Percentiles rank a stretch among this genome's conserved stretches.
Evolutionary conservation across 1,139 yeast genomes (phyloP).

Genomic region (Kurtzmaniella quercitrusa): DNA sequence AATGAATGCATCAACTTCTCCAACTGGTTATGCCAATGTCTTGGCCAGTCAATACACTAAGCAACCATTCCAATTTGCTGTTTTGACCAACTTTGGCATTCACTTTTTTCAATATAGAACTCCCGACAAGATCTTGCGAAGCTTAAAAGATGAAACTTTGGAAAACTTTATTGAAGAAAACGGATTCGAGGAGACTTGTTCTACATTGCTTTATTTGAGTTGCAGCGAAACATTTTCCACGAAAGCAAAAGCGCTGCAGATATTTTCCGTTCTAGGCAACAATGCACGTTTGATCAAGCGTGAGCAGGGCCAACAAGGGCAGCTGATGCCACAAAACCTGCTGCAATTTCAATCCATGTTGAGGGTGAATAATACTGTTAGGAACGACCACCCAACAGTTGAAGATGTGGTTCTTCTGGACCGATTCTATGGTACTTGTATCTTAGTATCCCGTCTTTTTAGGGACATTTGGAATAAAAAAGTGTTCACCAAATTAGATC

Average conservation of each 20-base stretch:
- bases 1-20: slow-evolving; percentile 67
- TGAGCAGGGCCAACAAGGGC: slow-evolving; percentile 11
- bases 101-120: slow-evolving; percentile 73
- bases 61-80: slow-evolving; percentile 65
- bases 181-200: slow-evolving; percentile 72
- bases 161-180: slow-evolving; percentile 47
- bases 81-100: slow-evolving; percentile 76
- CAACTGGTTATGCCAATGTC: slow-evolving; percentile 77
- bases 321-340: slow-evolving; percentile 7
- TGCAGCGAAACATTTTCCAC: slow-evolving; percentile 54
- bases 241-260: slow-evolving; percentile 46
- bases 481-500: slow-evolving; percentile 52
- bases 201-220: slow-evolving; percentile 78
- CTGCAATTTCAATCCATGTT: slow-evolving; percentile 2
- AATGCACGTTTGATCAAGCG: slow-evolving; percentile 41
- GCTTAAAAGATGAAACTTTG: slow-evolving; percentile 56
- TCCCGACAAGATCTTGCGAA: slow-evolving; percentile 72
- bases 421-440: slow-evolving; percentile 85
- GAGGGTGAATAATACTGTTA: slow-evolving; percentile 8
- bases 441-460: slow-evolving; percentile 72
- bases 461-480: slow-evolving; percentile 74
- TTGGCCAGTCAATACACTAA: slow-evolving; percentile 79
- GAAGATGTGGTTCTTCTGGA: slow-evolving; percentile 86
- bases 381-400: slow-evolving; percentile 32
- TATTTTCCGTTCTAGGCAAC: slow-evolving; percentile 53